Percentiles rank a stretch among this genome's conserved stretches.
Conservation (phyloP, 108 stramenopile species). For the Pseudonitzschia pungens region DNA sequence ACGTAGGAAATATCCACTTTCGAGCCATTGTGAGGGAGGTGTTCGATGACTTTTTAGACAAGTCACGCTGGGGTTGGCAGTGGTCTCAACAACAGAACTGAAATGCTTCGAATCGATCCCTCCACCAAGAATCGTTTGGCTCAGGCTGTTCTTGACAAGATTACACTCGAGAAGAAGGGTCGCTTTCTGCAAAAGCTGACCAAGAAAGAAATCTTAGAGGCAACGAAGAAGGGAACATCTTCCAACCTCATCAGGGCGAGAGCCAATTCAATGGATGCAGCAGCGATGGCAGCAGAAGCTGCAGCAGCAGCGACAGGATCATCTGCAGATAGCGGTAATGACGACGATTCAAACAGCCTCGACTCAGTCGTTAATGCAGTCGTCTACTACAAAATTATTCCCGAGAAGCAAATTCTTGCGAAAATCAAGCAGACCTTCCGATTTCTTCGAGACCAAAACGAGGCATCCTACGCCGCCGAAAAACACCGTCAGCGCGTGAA, state of each 20-base stretch:
- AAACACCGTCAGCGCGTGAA: background rate
- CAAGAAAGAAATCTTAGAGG: background rate
- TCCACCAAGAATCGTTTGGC: conserved; percentile 10
- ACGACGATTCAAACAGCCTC: background rate
- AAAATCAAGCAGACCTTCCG: conserved; percentile 15
- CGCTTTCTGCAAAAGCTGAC: conserved; percentile 9
- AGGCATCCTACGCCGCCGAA: background rate
- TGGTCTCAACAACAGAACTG: background rate
- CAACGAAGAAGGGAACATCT: background rate
- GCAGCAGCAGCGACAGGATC: background rate
- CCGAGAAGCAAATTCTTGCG: conserved; percentile 11
- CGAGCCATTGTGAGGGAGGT: conserved; percentile 14
- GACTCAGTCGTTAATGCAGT: background rate
- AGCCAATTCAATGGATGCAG: background rate
- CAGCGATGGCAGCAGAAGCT: background rate
- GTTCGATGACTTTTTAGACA: background rate
- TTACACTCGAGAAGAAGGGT: conserved; percentile 6
- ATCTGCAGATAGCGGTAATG: background rate
- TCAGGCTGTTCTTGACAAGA: conserved; percentile 12
- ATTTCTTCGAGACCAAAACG: conserved; percentile 7
- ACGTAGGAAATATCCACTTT: conserved; percentile 13
- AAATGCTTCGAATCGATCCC: conserved; percentile 8
- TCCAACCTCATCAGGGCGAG: background rate
- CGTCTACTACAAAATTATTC: background rate
- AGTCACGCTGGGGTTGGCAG: background rate